Evolutionary conservation across 2,329 filamentous ascomycete genomes (phyloP).

Genomic region (Aspergillus brunneoviolaceus): DNA sequence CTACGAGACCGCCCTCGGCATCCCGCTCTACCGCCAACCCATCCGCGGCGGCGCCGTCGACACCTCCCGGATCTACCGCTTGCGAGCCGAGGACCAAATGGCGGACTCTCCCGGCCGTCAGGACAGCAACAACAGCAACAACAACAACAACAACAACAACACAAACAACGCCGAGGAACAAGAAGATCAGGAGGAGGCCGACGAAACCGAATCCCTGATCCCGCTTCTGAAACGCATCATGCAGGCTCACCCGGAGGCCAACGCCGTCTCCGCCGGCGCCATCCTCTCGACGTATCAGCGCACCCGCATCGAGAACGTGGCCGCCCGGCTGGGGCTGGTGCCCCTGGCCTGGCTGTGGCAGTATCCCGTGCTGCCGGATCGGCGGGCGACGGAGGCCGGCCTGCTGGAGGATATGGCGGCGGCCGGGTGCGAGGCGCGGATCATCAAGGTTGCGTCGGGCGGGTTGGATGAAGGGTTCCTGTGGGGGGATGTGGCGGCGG

Average conservation of each 20-base stretch:
- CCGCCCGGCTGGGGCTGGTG: constrained; percentile 74
- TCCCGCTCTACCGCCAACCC: constrained; percentile 79
- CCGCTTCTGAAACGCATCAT: constrained; percentile 70
- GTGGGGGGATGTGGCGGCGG: constrained; percentile 71
- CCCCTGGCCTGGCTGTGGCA: constrained; percentile 92
- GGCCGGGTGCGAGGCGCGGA: constrained; percentile 77
- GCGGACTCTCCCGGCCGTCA: neutral
- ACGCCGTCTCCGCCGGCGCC: constrained; percentile 85
- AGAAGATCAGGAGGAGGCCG: constrained; percentile 39
- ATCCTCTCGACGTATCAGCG: constrained; percentile 95
- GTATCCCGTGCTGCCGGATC: constrained; percentile 68
- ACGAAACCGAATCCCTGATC: constrained; percentile 88
- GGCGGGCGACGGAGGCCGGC: constrained; percentile 29
- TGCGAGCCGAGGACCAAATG: constrained; percentile 21
- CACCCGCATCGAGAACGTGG: constrained; percentile 90
- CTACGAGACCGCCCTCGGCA: constrained; percentile 72
- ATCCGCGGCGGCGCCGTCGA: constrained; percentile 73
- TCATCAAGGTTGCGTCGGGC: constrained; percentile 92
- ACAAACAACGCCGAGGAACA: neutral
- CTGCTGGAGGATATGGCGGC: constrained; percentile 79
- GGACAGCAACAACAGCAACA: neutral
- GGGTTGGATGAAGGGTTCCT: constrained; percentile 78
- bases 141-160: neutral
- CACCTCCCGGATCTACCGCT: constrained; percentile 68
- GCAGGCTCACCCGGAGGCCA: constrained; percentile 70